Conservation (phyloP, 2,329 filamentous ascomycete genomes). For the Chrysoporthe deuterocubensis region DNA sequence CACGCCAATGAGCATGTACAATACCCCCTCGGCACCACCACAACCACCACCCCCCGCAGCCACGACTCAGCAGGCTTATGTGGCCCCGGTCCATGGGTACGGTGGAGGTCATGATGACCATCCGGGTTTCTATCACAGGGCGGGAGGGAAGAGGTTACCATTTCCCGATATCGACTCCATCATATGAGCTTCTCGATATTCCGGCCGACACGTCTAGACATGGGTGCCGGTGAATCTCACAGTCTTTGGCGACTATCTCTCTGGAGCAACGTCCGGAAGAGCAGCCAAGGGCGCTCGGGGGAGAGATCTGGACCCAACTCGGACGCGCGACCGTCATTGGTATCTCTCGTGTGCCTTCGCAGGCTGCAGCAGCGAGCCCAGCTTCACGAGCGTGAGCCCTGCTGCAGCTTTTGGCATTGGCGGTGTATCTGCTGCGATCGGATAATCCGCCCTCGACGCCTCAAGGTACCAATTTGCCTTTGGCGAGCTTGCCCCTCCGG, state of each 20-base stretch:
- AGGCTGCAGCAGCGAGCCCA: too few species aligned
- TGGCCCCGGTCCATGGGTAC: background rate
- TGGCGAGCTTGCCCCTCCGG: too few species aligned
- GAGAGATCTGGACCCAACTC: background rate
- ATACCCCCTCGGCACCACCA: background rate
- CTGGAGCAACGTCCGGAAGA: background rate
- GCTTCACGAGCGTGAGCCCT: too few species aligned
- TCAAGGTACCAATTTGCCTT: too few species aligned
- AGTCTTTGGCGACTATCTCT: background rate
- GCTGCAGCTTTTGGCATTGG: background rate
- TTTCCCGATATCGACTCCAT: constrained; percentile 14
- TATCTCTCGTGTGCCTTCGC: too few species aligned
- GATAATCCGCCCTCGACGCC: too few species aligned
- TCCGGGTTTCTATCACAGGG: constrained; percentile 10
- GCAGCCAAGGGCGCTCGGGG: background rate
- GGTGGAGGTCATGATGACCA: constrained; percentile 2
- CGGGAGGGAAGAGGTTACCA: constrained; percentile 8
- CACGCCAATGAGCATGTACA: background rate
- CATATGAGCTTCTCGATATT: background rate
- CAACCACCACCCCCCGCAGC: background rate
- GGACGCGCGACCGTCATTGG: background rate
- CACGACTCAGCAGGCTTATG: background rate
- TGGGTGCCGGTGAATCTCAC: background rate
- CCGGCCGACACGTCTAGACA: background rate
- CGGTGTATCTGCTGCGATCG: background rate